Evolutionary conservation across 169 alveolate species (phyloP).

Genomic region (Plasmodium inui): DNA sequence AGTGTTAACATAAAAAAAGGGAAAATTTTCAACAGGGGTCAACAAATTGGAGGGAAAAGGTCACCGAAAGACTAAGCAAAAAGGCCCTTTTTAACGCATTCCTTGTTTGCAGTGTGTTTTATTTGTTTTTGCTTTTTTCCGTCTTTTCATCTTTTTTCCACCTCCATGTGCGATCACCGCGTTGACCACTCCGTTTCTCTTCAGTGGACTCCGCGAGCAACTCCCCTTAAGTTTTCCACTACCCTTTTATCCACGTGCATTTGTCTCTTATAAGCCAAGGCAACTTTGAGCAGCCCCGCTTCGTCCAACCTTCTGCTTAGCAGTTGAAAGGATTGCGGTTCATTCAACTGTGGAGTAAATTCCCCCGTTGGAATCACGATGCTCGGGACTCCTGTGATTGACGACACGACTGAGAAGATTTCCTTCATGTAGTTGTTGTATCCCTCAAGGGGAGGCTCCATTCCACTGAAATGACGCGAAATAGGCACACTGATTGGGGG

Average conservation of each 20-base stretch:
- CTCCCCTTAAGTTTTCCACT: slow-evolving; percentile 9
- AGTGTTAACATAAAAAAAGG: not conserved
- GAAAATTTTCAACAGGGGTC: not conserved
- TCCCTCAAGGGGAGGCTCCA: not conserved
- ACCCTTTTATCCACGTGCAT: slow-evolving; percentile 26
- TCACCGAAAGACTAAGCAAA: not conserved
- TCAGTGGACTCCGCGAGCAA: not conserved
- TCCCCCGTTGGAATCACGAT: slow-evolving; percentile 58
- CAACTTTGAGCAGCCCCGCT: slow-evolving; percentile 23
- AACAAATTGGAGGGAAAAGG: not conserved
- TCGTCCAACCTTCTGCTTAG: slow-evolving; percentile 17
- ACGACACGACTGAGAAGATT: slow-evolving; percentile 34
- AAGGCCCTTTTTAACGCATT: not conserved
- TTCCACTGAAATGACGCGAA: no score
- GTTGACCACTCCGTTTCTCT: not conserved
- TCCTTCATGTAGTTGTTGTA: slow-evolving; percentile 67
- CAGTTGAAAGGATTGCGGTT: slow-evolving; percentile 46
- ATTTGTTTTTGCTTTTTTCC: not conserved
- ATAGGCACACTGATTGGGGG: not conserved
- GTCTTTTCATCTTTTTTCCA: not conserved
- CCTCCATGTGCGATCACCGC: not conserved
- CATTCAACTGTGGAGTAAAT: slow-evolving; percentile 39
- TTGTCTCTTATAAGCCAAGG: slow-evolving; percentile 53
- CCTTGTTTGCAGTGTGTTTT: not conserved
- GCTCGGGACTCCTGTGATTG: slow-evolving; percentile 52